Percentiles rank a stretch among this genome's conserved stretches.
phyloP scores from a whole-genome alignment of 202 grass and related monocot species.

The Digitaria exilis region DNA sequence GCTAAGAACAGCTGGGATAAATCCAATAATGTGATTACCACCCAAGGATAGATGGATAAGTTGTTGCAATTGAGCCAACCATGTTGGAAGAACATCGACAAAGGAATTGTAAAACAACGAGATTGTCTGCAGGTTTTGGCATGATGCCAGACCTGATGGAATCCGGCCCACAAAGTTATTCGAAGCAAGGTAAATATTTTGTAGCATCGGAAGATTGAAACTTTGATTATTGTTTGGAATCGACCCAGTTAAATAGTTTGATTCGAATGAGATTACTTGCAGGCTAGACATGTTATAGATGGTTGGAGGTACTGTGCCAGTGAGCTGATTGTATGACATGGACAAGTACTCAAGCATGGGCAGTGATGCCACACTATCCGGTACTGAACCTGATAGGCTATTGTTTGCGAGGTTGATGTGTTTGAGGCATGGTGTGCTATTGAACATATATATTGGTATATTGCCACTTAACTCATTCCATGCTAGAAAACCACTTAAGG shows the following conservation, averaged over 20 bases:
- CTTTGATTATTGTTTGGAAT: slow-evolving; percentile 7
- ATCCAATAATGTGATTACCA: neutral
- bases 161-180: neutral
- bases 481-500: neutral
- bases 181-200: accelerated
- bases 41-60: neutral
- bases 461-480: neutral
- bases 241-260: neutral
- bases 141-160: neutral
- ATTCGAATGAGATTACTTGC: neutral
- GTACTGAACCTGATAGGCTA: neutral
- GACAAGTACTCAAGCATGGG: neutral
- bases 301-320: neutral
- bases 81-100: neutral
- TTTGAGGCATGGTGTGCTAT: neutral
- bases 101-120: neutral
- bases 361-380: neutral
- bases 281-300: slow-evolving; percentile 29
- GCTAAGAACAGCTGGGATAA: neutral
- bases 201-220: neutral
- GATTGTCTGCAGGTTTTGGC: neutral
- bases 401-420: neutral
- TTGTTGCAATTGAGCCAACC: neutral
- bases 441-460: neutral
- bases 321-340: neutral